A percentile compares a stretch with the other conserved stretches of the same genome.
phyloP scores from a whole-genome alignment of 2,329 filamentous ascomycete species.

The Fusarium sambucinum region DNA sequence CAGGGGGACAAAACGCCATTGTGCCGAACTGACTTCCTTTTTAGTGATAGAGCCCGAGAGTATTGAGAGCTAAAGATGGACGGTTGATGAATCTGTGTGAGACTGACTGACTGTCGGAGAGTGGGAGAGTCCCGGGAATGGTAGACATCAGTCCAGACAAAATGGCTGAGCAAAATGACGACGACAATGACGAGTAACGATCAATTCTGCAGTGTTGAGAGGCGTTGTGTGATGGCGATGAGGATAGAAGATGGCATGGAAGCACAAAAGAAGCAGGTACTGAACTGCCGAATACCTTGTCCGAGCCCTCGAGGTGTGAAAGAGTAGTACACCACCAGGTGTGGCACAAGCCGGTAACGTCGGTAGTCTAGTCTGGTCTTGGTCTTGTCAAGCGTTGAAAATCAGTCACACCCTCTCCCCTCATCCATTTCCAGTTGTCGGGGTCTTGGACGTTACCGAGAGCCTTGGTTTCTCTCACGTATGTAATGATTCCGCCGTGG shows the following conservation, averaged over 20 bases:
- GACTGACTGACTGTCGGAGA: slow-evolving; percentile 1
- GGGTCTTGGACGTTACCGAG: slow-evolving; percentile 28
- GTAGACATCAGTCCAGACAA: not conserved
- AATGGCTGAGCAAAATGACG: slow-evolving; percentile 35
- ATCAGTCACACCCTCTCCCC: slow-evolving; percentile 30
- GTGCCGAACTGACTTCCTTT: slow-evolving; percentile 26
- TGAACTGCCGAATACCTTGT: slow-evolving; percentile 34
- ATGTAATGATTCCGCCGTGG: slow-evolving; percentile 10
- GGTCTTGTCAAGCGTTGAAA: not conserved
- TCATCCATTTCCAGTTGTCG: slow-evolving; percentile 3
- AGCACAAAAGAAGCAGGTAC: slow-evolving; percentile 38
- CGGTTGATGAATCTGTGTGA: not conserved
- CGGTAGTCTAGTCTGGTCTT: not conserved
- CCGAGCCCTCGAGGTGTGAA: not conserved
- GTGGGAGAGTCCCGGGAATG: slow-evolving; percentile 11
- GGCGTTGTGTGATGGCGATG: not conserved
- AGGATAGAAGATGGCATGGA: slow-evolving; percentile 18
- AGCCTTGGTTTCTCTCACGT: not conserved
- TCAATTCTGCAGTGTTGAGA: not conserved
- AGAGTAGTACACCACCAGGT: not conserved
- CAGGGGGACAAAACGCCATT: slow-evolving; percentile 2
- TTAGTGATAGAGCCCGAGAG: slow-evolving; percentile 32
- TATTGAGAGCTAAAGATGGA: slow-evolving; percentile 14
- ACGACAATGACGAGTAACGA: slow-evolving; percentile 26
- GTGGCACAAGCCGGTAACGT: slow-evolving; percentile 31